phyloP scores from a whole-genome alignment of 2,329 filamentous ascomycete species.

The Cryphonectria japonica region DNA sequence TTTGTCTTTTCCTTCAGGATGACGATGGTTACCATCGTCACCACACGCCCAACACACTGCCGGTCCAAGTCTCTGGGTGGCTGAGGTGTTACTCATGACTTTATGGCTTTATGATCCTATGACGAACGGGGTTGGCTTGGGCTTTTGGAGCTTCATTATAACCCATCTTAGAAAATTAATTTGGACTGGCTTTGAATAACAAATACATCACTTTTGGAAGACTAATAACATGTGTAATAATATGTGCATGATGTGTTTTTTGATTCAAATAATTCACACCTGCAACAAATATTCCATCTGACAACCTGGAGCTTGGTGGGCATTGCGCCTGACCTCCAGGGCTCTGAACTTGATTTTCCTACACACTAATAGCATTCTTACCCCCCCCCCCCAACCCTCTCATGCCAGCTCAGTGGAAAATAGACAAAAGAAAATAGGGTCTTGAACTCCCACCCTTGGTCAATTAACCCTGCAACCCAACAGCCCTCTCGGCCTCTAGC shows the following conservation, averaged over 20 bases:
- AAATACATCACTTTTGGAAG: not conserved
- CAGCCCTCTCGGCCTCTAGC: constrained; percentile 38
- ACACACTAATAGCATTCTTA: not conserved
- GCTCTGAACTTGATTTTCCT: not conserved
- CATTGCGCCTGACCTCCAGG: not conserved
- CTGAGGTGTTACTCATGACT: not conserved
- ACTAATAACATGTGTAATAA: not conserved
- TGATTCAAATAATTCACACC: not conserved
- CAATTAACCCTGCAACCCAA: constrained; percentile 21
- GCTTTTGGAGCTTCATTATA: not conserved
- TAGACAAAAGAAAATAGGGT: too few species aligned
- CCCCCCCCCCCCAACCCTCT: not conserved
- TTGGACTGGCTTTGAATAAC: not conserved
- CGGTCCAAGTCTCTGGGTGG: not conserved
- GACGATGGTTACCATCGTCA: not conserved
- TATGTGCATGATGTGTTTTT: not conserved
- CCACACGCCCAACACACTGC: too few species aligned
- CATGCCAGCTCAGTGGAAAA: not conserved
- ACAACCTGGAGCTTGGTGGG: not conserved
- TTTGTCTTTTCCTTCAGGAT: not conserved
- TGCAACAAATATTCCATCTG: not conserved
- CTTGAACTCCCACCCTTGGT: too few species aligned
- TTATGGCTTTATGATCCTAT: not conserved
- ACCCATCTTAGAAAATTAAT: not conserved
- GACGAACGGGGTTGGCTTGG: not conserved